phyloP scores from a whole-genome alignment of 305 asterid genomes.

The Fraxinus nigra region DNA sequence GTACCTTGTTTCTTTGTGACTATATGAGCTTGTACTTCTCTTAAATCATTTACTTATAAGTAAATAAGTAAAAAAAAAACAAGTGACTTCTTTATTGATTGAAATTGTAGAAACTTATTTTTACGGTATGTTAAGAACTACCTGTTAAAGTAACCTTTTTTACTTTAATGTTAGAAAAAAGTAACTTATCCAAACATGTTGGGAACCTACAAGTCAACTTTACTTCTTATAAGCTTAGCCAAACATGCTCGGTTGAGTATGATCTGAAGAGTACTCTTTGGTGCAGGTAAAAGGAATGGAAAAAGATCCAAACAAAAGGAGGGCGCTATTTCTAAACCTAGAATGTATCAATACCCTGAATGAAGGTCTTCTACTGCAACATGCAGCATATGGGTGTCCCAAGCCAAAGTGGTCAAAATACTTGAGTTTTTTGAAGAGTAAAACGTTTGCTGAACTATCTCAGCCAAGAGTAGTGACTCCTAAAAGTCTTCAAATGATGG shows the following conservation, averaged over 20 bases:
- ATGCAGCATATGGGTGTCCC: slow-evolving; percentile 73
- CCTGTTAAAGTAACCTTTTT: neutral
- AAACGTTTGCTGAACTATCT: slow-evolving; percentile 73
- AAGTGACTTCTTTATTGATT: neutral
- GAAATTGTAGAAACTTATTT: neutral
- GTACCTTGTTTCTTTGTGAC: neutral
- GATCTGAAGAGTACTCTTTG: neutral
- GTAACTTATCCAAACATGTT: neutral
- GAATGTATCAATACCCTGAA: slow-evolving; percentile 85
- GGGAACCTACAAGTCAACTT: neutral
- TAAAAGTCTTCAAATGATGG: slow-evolving; percentile 63
- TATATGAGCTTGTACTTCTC: neutral
- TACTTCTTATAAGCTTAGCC: neutral
- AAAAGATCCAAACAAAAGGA: slow-evolving; percentile 56
- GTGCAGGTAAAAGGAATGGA: slow-evolving; percentile 73
- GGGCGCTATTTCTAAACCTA: slow-evolving; percentile 62
- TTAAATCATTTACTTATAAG: neutral
- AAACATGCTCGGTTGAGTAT: neutral
- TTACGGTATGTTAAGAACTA: neutral
- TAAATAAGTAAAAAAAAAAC: neutral
- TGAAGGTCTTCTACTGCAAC: slow-evolving; percentile 83
- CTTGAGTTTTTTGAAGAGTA: slow-evolving; percentile 87
- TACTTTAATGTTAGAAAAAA: neutral
- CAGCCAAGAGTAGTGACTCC: slow-evolving; percentile 65
- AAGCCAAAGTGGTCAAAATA: slow-evolving; percentile 89